Evolutionary conservation across 2,329 filamentous ascomycete genomes (phyloP), one percentile per base, ranked within the genome.

Genomic region (Alternaria brassicicola): DNA sequence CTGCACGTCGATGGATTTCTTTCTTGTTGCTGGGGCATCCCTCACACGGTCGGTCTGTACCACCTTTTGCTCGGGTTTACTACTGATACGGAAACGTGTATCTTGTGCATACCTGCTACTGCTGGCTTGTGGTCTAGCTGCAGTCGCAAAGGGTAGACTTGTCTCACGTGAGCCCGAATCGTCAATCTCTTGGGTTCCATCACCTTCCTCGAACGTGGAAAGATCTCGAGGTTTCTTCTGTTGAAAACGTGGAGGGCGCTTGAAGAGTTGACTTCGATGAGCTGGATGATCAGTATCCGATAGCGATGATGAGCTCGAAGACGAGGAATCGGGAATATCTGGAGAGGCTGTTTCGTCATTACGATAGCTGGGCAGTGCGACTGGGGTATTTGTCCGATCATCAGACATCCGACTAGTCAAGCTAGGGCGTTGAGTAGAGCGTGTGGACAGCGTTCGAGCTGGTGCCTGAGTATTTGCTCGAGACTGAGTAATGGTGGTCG

Each of bases 141-240:
- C 45, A n/a, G 71, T 63, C 5, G 81, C 80, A 61, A 82, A 83
- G 3, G 81, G 80, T 2, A 82, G 66, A 45, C 74, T 78, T 5
- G 73, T 70, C 12, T 71, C 72, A 10, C 84, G 83, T 10, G 82
- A 83, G 6, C 86, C 86, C 2, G 85, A 84, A n/a, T 86, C 85
- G 19, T 80, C 68, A 77, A 83, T 55, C 76, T 76, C 38, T 21
- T 76, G 75, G 9, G 65, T 66, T 25, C 67, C 73, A 55, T 78
- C 70, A 43, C 70, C 66, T 26, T 71, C 68, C 28, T 71, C 63
- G 19, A 71, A 64, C 1, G 67, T 62, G 2, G 62, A 59, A 1
- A 76, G 65, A 9, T 70, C 67, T n/a, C 67, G 64, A 10, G 70
- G 59, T 31, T 69, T 67, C 51, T 74, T 75, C 17, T 69, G 57